These are phyloP conservation scores for Aspergillus coremiiformis DNA, from an alignment of 495 filamentous ascomycete species.

Conservation along the genomic window DNA sequence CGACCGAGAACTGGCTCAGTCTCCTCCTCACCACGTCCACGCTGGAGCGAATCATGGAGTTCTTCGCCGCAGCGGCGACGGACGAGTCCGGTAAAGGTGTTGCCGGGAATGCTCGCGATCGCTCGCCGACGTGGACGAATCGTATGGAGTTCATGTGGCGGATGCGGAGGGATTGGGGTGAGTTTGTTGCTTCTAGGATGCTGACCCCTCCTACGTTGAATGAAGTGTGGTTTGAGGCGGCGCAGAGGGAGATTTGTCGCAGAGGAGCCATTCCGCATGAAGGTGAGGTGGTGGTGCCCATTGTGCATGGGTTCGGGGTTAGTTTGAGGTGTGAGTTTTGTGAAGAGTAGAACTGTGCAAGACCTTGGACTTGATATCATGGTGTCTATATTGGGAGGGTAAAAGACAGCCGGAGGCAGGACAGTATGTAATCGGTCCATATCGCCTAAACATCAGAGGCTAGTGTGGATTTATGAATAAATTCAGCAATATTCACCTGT, in stretches of 20 bases:
- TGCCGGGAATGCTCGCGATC: background rate
- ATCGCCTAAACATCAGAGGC: background rate
- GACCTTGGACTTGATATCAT: background rate
- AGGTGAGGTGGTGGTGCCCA: constrained; percentile 15
- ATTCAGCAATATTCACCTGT: background rate
- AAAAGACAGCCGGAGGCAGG: background rate
- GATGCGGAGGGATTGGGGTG: constrained; percentile 21
- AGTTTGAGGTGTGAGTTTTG: constrained; percentile 19
- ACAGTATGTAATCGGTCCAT: background rate
- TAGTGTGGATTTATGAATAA: background rate
- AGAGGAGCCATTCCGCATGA: constrained; percentile 23
- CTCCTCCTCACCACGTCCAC: constrained; percentile 26
- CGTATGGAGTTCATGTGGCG: constrained; percentile 24
- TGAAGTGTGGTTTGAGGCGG: constrained; percentile 24
- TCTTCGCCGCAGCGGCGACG: constrained; percentile 17
- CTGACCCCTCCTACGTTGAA: constrained; percentile 9
- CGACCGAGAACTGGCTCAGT: constrained; percentile 23
- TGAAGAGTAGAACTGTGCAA: background rate
- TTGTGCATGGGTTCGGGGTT: constrained; percentile 20
- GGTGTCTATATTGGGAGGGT: background rate
- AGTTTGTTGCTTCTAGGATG: constrained; percentile 11
- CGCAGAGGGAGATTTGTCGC: constrained; percentile 16
- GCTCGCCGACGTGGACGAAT: constrained; percentile 15
- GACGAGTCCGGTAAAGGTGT: background rate
- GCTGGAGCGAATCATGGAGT: constrained; percentile 19